Percentiles rank a stretch among this genome's conserved stretches.
Evolutionary conservation across 2,329 filamentous ascomycete species (phyloP).

Genomic region (Grosmannia serpens): DNA sequence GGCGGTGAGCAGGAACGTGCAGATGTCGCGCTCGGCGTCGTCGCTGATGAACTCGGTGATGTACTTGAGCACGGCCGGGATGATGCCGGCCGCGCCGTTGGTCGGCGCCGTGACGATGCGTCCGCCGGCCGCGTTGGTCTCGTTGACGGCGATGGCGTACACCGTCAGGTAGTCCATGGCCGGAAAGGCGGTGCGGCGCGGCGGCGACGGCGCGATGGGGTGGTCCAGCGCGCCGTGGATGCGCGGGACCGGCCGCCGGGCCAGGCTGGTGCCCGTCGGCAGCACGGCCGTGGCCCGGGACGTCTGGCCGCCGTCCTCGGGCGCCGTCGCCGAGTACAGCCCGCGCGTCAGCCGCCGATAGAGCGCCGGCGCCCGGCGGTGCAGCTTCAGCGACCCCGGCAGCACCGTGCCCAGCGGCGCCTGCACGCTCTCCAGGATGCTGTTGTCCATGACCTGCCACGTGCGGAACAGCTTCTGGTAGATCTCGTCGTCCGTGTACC

Average conservation of each 20-base stretch:
- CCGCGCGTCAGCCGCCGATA: conserved; percentile 34
- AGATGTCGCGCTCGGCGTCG: conserved; percentile 34
- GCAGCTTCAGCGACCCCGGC: conserved; percentile 35
- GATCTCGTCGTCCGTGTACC: conserved; percentile 37
- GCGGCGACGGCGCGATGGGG: conserved; percentile 32
- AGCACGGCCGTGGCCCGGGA: background rate
- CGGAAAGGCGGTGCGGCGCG: conserved; percentile 33
- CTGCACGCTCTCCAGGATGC: conserved; percentile 37
- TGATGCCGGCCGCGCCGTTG: conserved; percentile 39
- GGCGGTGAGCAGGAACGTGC: conserved; percentile 36
- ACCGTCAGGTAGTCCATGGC: conserved; percentile 39
- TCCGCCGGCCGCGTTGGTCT: conserved; percentile 39
- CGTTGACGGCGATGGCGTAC: conserved; percentile 40
- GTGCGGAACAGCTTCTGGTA: conserved; percentile 34
- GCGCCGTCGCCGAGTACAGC: conserved; percentile 20
- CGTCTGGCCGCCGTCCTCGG: no score
- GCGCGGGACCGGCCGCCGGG: conserved; percentile 25
- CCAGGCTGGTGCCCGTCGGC: background rate
- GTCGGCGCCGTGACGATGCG: conserved; percentile 40
- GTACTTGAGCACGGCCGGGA: conserved; percentile 39
- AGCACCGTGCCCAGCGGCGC: conserved; percentile 28
- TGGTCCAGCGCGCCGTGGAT: conserved; percentile 34
- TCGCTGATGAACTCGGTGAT: conserved; percentile 38
- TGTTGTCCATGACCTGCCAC: conserved; percentile 40
- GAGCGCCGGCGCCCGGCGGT: conserved; percentile 32